These are phyloP conservation scores for Colletotrichum magnum DNA, from an alignment of 2,329 filamentous ascomycete genomes.

Conservation along the genomic window DNA sequence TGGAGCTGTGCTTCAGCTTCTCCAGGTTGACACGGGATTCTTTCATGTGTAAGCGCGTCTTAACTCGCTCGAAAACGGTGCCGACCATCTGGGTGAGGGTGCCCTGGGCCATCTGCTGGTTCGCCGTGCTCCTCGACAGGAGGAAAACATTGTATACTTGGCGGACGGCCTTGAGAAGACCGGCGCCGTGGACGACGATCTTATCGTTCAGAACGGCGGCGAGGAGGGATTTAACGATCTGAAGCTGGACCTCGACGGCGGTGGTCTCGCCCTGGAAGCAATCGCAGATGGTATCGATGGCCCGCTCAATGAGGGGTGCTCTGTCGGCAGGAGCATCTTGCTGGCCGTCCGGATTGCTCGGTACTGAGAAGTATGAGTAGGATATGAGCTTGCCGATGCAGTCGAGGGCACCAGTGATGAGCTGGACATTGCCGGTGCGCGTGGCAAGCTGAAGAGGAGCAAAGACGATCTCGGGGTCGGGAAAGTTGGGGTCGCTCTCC, in stretches of 20 bases:
- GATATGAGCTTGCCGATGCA: slow-evolving; percentile 99
- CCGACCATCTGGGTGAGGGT: slow-evolving; percentile 99
- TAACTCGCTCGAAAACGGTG: slow-evolving; percentile 96
- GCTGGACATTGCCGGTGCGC: slow-evolving; percentile 84
- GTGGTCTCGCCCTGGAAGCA: slow-evolving; percentile 98
- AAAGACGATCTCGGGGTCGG: slow-evolving; percentile 93
- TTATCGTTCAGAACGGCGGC: slow-evolving; percentile 98
- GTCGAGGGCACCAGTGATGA: slow-evolving; percentile 92
- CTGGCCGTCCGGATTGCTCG: slow-evolving; percentile 60
- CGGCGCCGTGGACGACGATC: slow-evolving; percentile 97
- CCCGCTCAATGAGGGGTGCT: slow-evolving; percentile 91
- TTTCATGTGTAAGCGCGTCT: slow-evolving; percentile 87
- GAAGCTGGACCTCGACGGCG: slow-evolving; percentile 90
- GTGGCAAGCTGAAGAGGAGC: slow-evolving; percentile 91
- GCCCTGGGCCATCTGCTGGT: slow-evolving; percentile 97
- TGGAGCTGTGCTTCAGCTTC: slow-evolving; percentile 66
- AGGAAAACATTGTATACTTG: slow-evolving; percentile 99
- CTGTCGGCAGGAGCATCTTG: slow-evolving; percentile 64
- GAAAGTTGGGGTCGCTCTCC: slow-evolving; percentile 82
- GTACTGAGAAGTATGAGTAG: slow-evolving; percentile 95
- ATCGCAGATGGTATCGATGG: slow-evolving; percentile 99
- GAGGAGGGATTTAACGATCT: slow-evolving; percentile 97
- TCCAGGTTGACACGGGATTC: slow-evolving; percentile 77
- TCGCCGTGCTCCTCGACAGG: slow-evolving; percentile 91
- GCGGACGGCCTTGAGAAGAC: slow-evolving; percentile 94